Percentiles rank a stretch among this genome's conserved stretches.
These are phyloP conservation scores for Podospora pseudoanserina DNA, from an alignment of 495 filamentous ascomycete species.

Conservation along the genomic window DNA sequence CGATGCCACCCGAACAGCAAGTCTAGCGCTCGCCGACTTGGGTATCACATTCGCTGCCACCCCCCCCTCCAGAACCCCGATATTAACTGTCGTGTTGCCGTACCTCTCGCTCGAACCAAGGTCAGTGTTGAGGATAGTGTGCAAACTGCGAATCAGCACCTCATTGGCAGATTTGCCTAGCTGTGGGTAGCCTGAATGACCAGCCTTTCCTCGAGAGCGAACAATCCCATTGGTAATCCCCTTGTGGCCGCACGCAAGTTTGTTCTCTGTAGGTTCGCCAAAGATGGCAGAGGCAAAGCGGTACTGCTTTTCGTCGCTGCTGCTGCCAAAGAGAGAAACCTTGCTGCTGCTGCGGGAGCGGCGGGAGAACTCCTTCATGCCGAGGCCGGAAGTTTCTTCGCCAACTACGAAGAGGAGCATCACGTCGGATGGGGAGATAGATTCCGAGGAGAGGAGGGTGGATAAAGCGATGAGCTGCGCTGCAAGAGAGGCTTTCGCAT, in stretches of 20 bases:
- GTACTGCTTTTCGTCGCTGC: slow-evolving; percentile 40
- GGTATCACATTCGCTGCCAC: slow-evolving; percentile 89
- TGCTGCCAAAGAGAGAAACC: slow-evolving; percentile 21
- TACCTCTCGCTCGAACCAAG: slow-evolving; percentile 72
- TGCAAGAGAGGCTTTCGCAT: slow-evolving; percentile 87
- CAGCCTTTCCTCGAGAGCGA: slow-evolving; percentile 67
- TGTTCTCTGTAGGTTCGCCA: slow-evolving; percentile 84
- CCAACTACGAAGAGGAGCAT: slow-evolving; percentile 86
- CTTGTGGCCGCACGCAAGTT: slow-evolving; percentile 87
- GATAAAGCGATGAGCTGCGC: slow-evolving; percentile 67
- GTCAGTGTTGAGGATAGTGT: slow-evolving; percentile 57
- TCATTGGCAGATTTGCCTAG: slow-evolving; percentile 76
- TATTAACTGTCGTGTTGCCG: slow-evolving; percentile 83
- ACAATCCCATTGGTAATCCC: slow-evolving; percentile 66
- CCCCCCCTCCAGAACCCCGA: slow-evolving; percentile 73
- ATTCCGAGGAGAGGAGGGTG: slow-evolving; percentile 49
- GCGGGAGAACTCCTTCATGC: slow-evolving; percentile 69
- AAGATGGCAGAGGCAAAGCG: slow-evolving; percentile 65
- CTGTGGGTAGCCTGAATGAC: slow-evolving; percentile 87
- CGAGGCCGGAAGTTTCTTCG: slow-evolving; percentile 76
- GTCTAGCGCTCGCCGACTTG: slow-evolving; percentile 59
- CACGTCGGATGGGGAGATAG: slow-evolving; percentile 45
- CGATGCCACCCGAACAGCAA: slow-evolving; percentile 71
- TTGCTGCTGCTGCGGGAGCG: slow-evolving; percentile 10
- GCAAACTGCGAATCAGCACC: slow-evolving; percentile 65